Conservation (phyloP, 2,329 filamentous ascomycete species). For the Trichoderma oligosporum region DNA sequence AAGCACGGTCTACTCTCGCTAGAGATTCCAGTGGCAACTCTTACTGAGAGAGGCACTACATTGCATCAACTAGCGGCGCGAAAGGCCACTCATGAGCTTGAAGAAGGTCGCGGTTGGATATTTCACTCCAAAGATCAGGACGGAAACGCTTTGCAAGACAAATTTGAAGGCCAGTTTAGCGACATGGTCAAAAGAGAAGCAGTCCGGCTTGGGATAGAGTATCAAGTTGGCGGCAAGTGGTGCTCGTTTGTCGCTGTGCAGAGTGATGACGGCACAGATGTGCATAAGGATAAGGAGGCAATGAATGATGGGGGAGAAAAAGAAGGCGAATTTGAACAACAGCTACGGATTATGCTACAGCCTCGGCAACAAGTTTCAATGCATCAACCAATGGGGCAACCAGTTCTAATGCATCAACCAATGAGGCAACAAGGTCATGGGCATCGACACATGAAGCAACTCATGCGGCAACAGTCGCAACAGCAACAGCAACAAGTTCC, state of each 20-base stretch:
- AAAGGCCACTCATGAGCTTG: constrained; percentile 64
- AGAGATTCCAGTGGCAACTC: constrained; percentile 57
- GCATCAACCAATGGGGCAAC: too few relatives aligned
- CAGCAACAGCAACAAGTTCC: too few relatives aligned
- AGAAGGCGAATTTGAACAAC: background rate
- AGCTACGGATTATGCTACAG: too few relatives aligned
- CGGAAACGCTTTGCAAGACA: constrained; percentile 44
- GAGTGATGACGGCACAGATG: constrained; percentile 28
- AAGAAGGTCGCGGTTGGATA: constrained; percentile 67
- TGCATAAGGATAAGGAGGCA: background rate
- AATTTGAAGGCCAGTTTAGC: constrained; percentile 48
- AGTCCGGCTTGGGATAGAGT: constrained; percentile 61
- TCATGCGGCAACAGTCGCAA: too few relatives aligned
- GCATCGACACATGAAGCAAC: too few relatives aligned
- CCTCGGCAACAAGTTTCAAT: too few relatives aligned
- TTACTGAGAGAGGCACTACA: constrained; percentile 46
- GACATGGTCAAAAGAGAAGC: constrained; percentile 63
- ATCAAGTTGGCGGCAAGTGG: constrained; percentile 66
- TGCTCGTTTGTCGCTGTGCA: constrained; percentile 70
- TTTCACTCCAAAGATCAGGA: constrained; percentile 45
- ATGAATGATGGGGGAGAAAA: background rate
- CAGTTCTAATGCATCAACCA: too few relatives aligned
- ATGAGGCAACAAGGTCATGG: too few relatives aligned
- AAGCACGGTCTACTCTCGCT: constrained; percentile 57
- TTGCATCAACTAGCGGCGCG: constrained; percentile 69